Evolutionary conservation across 208 protist genomes (phyloP).

Genomic region (Leishmania martiniquensis): DNA sequence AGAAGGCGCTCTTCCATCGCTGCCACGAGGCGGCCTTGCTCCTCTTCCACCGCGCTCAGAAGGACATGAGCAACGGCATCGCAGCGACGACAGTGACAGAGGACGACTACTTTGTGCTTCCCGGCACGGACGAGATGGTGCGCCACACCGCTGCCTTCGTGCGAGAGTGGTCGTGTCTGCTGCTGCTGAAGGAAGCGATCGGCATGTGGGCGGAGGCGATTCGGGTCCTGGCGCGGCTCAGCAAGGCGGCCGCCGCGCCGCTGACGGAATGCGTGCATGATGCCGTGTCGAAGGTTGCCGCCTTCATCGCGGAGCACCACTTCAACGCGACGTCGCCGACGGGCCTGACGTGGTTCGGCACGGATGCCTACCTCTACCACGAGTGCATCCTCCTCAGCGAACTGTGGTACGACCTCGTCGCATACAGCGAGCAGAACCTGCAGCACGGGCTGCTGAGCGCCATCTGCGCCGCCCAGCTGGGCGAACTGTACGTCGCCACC

Average conservation of each 20-base stretch:
- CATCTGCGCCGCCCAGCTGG: conserved; percentile 72
- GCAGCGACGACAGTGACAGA: conserved; percentile 44
- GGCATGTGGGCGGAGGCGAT: conserved; percentile 76
- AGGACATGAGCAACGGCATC: conserved; percentile 15
- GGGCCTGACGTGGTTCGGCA: conserved; percentile 40
- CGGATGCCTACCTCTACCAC: conserved; percentile 72
- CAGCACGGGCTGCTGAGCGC: conserved; percentile 65
- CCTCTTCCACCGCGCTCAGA: conserved; percentile 71
- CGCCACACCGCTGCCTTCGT: conserved; percentile 79
- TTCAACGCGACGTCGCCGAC: conserved; percentile 53
- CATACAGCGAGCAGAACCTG: conserved; percentile 52
- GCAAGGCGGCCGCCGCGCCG: conserved; percentile 38
- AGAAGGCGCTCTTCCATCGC: conserved; percentile 83
- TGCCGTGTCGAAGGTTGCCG: conserved; percentile 60
- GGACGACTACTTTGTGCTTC: conserved; percentile 79
- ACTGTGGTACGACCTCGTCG: conserved; percentile 78
- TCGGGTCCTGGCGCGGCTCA: conserved; percentile 55
- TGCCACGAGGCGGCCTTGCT: conserved; percentile 82
- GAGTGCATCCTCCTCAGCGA: conserved; percentile 88
- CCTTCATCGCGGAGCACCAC: conserved; percentile 64
- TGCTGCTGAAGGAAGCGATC: conserved; percentile 87
- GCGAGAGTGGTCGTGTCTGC: conserved; percentile 82
- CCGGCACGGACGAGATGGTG: conserved; percentile 74
- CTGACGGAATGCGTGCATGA: conserved; percentile 57
- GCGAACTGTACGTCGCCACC: conserved; percentile 84